Base-by-base conservation (phyloP, 1,284 basidiomycete genomes). In the Agroathelia rolfsii region DNA sequence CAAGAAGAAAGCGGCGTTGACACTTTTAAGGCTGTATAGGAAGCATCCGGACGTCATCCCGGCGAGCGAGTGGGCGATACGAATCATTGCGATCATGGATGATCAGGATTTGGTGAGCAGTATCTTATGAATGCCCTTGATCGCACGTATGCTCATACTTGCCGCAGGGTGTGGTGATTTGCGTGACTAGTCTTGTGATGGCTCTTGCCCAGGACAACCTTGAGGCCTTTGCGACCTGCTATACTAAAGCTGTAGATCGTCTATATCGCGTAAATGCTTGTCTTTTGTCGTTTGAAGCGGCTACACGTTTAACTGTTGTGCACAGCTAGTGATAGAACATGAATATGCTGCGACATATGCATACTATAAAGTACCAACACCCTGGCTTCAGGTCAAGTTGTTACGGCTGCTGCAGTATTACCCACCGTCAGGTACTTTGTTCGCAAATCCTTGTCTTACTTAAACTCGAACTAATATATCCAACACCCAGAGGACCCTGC, bases 1-100 rank as follows among this genome's bases (percentile, higher is more conserved):
- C 34, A 94, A 93, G 67, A 98, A 98, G 64, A 99, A 99, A 58
- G 94, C 95, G 1, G 95, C 95, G 0, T 62, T 98, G 39, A 97
- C 95, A 0, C 59, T 98, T 11, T 69, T 98, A 13, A 72, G 94
- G 35, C 59, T 99, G 26, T 97, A 97, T 52, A 79, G 95, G 35
- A 97, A 98, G 58, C 89, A 96, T 51, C 90, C 93, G 5, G 83
- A 88, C 39, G 88, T 95, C 32, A 81, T 98, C 40, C 87, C 89
- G 15, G 82, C 87, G 0, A 76, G 75, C 18, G 95, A 98, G 50
- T 99, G 95, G 95, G 94, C 92, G 1, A 62, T 93, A 39, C 79
- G 94, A 30, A 87, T 98, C 44, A 79, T 97, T 9, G 80, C 89
- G 4, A 76, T 98, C 46, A 90, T 98, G 82, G 90, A 94, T 49